Base-by-base conservation (phyloP, 1,139 yeast genomes). In the Magnusiomyces sp. region DNA sequence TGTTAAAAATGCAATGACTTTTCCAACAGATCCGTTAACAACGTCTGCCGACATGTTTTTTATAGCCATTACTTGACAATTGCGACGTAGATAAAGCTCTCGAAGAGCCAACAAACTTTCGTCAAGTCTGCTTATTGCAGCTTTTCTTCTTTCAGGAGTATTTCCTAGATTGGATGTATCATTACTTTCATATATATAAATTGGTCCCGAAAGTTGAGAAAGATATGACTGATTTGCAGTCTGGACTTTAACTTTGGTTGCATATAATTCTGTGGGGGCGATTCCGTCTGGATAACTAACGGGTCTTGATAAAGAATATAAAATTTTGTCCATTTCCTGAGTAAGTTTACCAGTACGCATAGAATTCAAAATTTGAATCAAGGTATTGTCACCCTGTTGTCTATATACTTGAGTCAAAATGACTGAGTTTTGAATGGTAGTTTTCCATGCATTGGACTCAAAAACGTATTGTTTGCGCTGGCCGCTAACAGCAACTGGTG, bases 381-480 rank as follows among this genome's bases (percentile, higher is more conserved):
- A 74, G 49, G 75, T 78, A 40, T 68, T 73, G 61, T 90, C 97
- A 16, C 94, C 95, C 61, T 81, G 80, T 64, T 92, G 99, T 56
- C 99, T 78, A 65, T 87, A 94, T n/a, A 92, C 92, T 56, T 82
- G 84, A 51, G 76, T 74, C 50, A 92, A 69, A 38, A 81, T 76
- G 44, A 87, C 76, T 0, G 89, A 81, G 37, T 73, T 70, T 39
- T 75, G 69, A 49, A 92, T 78, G 1, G 81, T 72, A 32, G 70
- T 70, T 46, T 72, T 71, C 98, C 98, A 92, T 7, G 82, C 71
- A 4, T 67, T 58, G 13, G 89, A 74, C 60, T 89, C 89, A 66
- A 50, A 2, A 23, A 23, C 29, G 7, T 23, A 23, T 23, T 23
- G 29, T 23, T 23, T 23, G 29, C 29, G 29, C 29, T 23, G 29